Conservation (phyloP, 805 yeast species). For the Saccharomycopsis schoenii region DNA sequence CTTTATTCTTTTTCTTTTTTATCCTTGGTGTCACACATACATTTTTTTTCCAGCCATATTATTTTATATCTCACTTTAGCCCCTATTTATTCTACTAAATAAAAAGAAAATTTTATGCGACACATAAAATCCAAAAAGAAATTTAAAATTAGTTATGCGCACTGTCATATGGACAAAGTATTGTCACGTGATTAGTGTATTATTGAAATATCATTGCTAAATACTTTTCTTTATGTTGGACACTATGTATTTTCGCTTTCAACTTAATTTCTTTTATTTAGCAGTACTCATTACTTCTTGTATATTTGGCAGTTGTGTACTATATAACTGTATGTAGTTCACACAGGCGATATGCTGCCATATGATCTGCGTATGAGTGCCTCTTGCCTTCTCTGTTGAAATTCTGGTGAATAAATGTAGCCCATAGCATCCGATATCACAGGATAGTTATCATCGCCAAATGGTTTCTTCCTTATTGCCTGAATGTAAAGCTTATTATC, state of each 20-base stretch:
- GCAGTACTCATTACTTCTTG: background rate
- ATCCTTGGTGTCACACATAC: background rate
- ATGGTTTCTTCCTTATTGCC: conserved; percentile 28
- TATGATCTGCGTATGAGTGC: conserved; percentile 18
- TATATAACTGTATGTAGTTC: background rate
- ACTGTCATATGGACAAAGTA: background rate
- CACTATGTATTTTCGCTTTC: too few relatives aligned
- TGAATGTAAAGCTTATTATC: conserved; percentile 29
- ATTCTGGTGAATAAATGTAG: conserved; percentile 21
- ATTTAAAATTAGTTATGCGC: background rate
- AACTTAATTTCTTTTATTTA: too few relatives aligned
- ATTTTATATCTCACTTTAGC: background rate
- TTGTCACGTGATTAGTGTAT: background rate
- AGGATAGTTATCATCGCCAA: conserved; percentile 34
- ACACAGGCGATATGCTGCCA: background rate
- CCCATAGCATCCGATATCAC: conserved; percentile 27
- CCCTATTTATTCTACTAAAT: background rate
- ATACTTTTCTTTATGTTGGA: too few relatives aligned
- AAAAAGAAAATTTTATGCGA: background rate
- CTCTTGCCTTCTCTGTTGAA: conserved; percentile 23
- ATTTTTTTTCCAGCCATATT: background rate
- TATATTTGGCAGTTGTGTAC: too few relatives aligned
- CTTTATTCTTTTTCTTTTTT: too few relatives aligned
- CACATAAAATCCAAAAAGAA: background rate
- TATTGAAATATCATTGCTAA: too few relatives aligned